Percentiles rank a stretch among this genome's conserved stretches.
phyloP scores from a whole-genome alignment of 176 grass and related monocot species.

The Triticum aestivum region DNA sequence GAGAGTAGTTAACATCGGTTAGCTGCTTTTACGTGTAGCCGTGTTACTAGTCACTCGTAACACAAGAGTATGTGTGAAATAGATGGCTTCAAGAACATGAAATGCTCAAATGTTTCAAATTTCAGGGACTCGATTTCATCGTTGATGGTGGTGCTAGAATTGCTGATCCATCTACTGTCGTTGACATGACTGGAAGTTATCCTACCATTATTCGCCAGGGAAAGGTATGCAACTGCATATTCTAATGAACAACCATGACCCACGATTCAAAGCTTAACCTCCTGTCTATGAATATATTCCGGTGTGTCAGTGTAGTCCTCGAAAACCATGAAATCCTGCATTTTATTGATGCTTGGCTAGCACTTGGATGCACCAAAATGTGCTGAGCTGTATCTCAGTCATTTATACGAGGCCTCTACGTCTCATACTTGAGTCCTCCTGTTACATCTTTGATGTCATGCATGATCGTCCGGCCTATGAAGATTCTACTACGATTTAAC shows the following conservation, averaged over 20 bases:
- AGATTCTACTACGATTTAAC: neutral
- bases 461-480: neutral
- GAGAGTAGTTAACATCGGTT: neutral
- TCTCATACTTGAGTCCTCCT: neutral
- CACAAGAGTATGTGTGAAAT: neutral
- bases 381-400: neutral
- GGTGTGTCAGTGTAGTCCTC: neutral
- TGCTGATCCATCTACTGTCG: constrained; percentile 90
- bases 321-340: neutral
- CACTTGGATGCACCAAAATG: neutral
- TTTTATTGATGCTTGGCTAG: constrained; percentile 1
- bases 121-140: constrained; percentile 96
- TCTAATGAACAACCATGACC: neutral
- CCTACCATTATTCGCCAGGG: constrained; percentile 85
- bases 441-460: neutral
- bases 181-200: constrained; percentile 77
- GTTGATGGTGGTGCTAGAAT: constrained; percentile 80
- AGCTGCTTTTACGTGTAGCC: neutral
- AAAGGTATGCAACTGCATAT: constrained; percentile 49
- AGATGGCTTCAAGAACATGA: constrained; percentile 1
- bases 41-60: neutral
- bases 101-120: constrained; percentile 14
- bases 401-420: neutral
- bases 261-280: neutral
- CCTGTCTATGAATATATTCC: constrained; percentile 10